Evolutionary conservation across 495 filamentous ascomycete species (phyloP), one percentile per base, ranked within the genome.

Genomic region (Bacidia gigantensis): DNA sequence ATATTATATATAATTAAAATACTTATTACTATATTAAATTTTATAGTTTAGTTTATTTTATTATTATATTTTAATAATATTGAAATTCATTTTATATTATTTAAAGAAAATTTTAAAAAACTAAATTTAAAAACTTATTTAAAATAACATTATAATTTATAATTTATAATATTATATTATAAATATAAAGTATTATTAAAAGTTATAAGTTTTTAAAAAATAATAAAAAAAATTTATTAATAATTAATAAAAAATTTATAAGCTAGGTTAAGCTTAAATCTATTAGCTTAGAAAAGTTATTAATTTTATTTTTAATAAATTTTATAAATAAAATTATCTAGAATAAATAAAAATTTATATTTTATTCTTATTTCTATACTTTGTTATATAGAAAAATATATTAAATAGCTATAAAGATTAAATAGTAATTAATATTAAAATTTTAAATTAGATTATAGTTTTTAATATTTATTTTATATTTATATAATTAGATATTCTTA

Each of bases 71-170:
- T 41, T 29, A 39, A 26, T 58, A 3, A 53, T 23, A 46, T 58
- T 1, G 21, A 47, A 52, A 22, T 50, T 24, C 2, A 14, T 25
- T 55, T 45, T 17, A 43, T 49, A 20, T 26, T 11, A 25, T 59
- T 40, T 29, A 50, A 41, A 21, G 57, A 17, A 20, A 52, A 25
- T 23, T 57, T 40, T n/a, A n/a, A n/a, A n/a, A n/a, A n/a, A n/a
- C n/a, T n/a, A n/a, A n/a, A n/a, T n/a, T n/a, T n/a, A n/a, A n/a
- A n/a, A n/a, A n/a, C n/a, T n/a, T n/a, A n/a, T n/a, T n/a, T n/a
- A n/a, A n/a, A n/a, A n/a, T n/a, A n/a, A n/a, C n/a, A n/a, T n/a
- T n/a, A n/a, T n/a, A n/a, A n/a, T n/a, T n/a, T n/a, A n/a, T n/a
- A n/a, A n/a, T n/a, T n/a, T n/a, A n/a, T n/a, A 35, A 35, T 35